Evolutionary conservation across 2,329 filamentous ascomycete genomes (phyloP).

Genomic region (Emydomyces testavorans): DNA sequence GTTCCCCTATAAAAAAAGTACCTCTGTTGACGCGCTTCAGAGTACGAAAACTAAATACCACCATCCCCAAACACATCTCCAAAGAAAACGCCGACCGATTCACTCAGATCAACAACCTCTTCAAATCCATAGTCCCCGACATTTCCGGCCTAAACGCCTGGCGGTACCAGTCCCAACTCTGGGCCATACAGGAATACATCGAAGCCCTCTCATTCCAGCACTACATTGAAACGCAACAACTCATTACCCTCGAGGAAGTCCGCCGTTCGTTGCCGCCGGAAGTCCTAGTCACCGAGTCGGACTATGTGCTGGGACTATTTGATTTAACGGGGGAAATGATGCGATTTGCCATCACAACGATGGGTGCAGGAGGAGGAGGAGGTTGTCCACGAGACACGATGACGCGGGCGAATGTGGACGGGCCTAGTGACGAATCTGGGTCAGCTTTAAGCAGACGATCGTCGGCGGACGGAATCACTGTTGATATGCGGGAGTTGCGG

Average conservation of each 20-base stretch:
- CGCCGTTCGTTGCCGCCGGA: conserved; percentile 34
- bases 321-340: conserved; percentile 94
- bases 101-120: conserved; percentile 57
- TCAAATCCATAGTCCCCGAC: conserved; percentile 58
- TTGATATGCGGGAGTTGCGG: conserved; percentile 68
- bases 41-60: conserved; percentile 31
- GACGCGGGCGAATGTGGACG: conserved; percentile 15
- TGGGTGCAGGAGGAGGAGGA: conserved; percentile 64
- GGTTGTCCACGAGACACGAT: conserved; percentile 29
- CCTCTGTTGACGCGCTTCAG: conserved; percentile 19
- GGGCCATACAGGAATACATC: conserved; percentile 83
- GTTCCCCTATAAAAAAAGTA: too few relatives aligned
- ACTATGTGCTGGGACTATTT: conserved; percentile 84
- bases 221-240: conserved; percentile 65
- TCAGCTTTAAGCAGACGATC: conserved; percentile 32
- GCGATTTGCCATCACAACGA: conserved; percentile 82
- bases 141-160: conserved; percentile 67
- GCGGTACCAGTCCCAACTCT: conserved; percentile 67
- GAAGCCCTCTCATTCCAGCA: conserved; percentile 82
- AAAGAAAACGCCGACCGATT: conserved; percentile 60
- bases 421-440: conserved; percentile 16
- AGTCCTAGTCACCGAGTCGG: conserved; percentile 60
- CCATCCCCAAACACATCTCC: conserved; percentile 55
- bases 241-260: conserved; percentile 59
- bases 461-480: conserved; percentile 44